Conservation (phyloP, 2,329 filamentous ascomycete species). For the Dactylella cylindrospora region DNA sequence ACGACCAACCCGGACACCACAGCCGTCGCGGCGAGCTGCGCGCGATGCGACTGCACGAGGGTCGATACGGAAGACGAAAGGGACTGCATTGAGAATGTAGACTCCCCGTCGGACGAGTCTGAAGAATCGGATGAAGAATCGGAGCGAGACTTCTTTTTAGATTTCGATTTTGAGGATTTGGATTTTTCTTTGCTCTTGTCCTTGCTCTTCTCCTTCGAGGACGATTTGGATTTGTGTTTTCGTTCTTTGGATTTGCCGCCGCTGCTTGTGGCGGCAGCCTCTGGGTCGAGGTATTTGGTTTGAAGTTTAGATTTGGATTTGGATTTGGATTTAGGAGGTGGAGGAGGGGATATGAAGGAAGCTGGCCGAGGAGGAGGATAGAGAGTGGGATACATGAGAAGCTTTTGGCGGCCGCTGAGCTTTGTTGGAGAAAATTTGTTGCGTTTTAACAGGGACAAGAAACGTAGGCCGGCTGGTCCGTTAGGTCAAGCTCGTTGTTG, state of each 20-base stretch:
- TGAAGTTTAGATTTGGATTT: slow-evolving; percentile 28
- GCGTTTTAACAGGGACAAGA: too few relatives aligned
- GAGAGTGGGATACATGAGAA: too few relatives aligned
- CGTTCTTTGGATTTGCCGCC: slow-evolving; percentile 25
- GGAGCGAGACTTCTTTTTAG: slow-evolving; percentile 10
- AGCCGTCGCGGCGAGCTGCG: slow-evolving; percentile 71
- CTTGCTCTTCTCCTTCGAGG: slow-evolving; percentile 12
- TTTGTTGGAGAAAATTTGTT: slow-evolving; percentile 29
- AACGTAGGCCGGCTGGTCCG: too few relatives aligned
- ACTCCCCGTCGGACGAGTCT: slow-evolving; percentile 1
- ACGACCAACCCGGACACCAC: slow-evolving; percentile 64
- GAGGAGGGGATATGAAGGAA: slow-evolving; percentile 8
- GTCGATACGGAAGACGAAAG: slow-evolving; percentile 18
- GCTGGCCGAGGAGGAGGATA: slow-evolving; percentile 10
- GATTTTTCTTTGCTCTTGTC: neutral
- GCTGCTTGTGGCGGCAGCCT: slow-evolving; percentile 18
- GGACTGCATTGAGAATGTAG: slow-evolving; percentile 30
- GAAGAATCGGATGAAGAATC: slow-evolving; percentile 4
- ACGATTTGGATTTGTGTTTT: slow-evolving; percentile 5
- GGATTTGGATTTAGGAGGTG: slow-evolving; percentile 33
- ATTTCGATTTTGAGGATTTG: slow-evolving; percentile 15
- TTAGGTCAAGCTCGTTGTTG: too few relatives aligned
- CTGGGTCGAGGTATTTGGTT: slow-evolving; percentile 22
- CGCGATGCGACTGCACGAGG: slow-evolving; percentile 54
- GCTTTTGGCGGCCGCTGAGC: too few relatives aligned